Evolutionary conservation across 176 grass and related monocot genomes (phyloP), one percentile per base, ranked within the genome.

Genomic region (Thalia dealbata): DNA sequence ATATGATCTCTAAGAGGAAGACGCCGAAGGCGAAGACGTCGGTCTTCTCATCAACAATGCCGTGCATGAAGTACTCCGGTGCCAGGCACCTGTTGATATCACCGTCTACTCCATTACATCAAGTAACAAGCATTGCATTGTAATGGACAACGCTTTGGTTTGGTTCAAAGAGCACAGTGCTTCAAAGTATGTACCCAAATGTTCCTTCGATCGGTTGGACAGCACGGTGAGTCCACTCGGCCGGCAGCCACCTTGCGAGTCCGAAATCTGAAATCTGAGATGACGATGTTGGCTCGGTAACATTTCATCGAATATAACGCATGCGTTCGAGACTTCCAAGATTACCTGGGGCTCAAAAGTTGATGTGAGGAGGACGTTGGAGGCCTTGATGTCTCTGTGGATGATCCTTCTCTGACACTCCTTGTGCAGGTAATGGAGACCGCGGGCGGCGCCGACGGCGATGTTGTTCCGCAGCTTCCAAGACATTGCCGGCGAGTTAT

Each of bases 21-120:
- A 75, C 73, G 23, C 73, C 73, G 42, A 75, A 75, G 14, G 73
- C 54, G 15, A 75, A 75, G 55, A 75, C 73, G 23, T 75, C 73
- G 9, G 73, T 75, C 56, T 75, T 75, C 73, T 75, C 73, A 15
- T 75, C 73, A 3, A 75, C 73, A 8, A 75, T 75, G 21, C 73
- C 73, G 38, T 75, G 73, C 73, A 75, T 75, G 73, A 75, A 75
- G 38, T 75, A 75, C 38, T 75, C 73, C 22, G 73, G 73, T n/a
- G 73, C 73, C 73, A 75, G 32, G 14, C 73, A 75, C 35, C 73
- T 75, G 22, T 15, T 14, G 13, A 71, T 15, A 51, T 15, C 68
- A 71, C 16, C 7, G 62, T 12, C 16, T 19, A 1, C 19, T 75
- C 27, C 28, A 45, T 45, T 60, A 10, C 29, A 42, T 67, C 14